A percentile compares a stretch with the other conserved stretches of the same genome.
These are phyloP conservation scores for Podosphaera xanthii DNA, from an alignment of 2,329 filamentous ascomycete species.

Conservation along the genomic window DNA sequence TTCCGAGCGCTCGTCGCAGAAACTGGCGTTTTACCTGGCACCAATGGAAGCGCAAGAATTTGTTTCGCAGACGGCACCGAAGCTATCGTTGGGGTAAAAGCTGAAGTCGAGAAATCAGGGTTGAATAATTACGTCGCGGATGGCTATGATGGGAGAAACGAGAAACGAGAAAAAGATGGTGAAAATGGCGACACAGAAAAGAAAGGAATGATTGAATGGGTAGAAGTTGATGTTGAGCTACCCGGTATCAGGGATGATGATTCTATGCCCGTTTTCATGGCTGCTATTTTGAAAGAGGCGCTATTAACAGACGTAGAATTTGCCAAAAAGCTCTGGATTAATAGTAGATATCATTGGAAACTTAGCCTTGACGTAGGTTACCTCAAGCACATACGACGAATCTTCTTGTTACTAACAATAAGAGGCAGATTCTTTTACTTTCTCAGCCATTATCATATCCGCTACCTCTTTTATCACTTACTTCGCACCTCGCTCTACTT, in stretches of 20 bases:
- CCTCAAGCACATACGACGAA: background rate
- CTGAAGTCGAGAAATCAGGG: constrained; percentile 61
- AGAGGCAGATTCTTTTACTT: constrained; percentile 60
- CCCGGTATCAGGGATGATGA: constrained; percentile 83
- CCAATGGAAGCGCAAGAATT: constrained; percentile 81
- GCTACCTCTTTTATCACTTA: constrained; percentile 74
- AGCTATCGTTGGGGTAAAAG: constrained; percentile 87
- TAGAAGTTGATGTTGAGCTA: constrained; percentile 80
- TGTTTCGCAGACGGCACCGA: constrained; percentile 92
- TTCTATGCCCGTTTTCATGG: constrained; percentile 64
- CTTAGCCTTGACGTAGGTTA: constrained; percentile 63
- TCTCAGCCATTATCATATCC: constrained; percentile 88
- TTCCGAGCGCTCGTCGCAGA: constrained; percentile 84
- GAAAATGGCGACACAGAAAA: constrained; percentile 15
- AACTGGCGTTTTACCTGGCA: constrained; percentile 66
- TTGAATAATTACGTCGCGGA: constrained; percentile 10
- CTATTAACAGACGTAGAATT: constrained; percentile 51
- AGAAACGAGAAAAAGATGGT: background rate
- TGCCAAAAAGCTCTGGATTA: constrained; percentile 59
- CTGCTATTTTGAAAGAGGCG: constrained; percentile 73
- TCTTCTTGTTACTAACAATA: background rate
- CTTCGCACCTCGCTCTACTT: constrained; percentile 79
- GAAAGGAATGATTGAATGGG: constrained; percentile 44
- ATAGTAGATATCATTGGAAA: constrained; percentile 85
- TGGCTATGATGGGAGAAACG: constrained; percentile 7